Evolutionary conservation across 2,329 filamentous ascomycete species (phyloP), one percentile per base, ranked within the genome.

Genomic region (Alternaria novae-zelandiae): DNA sequence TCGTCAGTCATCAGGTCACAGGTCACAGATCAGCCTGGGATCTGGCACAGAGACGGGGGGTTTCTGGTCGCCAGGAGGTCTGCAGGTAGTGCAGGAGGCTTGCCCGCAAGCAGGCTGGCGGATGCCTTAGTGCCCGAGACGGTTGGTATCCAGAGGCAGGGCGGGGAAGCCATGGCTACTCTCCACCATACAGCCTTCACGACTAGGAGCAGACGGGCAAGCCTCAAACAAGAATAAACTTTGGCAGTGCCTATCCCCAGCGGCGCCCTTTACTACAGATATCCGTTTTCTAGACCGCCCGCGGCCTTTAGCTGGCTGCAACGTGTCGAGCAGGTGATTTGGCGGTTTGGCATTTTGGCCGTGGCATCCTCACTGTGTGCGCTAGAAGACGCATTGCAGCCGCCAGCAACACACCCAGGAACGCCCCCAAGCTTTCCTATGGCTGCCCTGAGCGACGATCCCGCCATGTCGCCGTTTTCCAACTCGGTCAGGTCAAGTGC

Each of bases 31-130:
- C 59, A 57, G 51, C 57, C 58, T 59, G 56, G 44, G 68, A 68
- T 66, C 65, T 66, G 59, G 61, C 63, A 62, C 57, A 53, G 50
- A 59, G 51, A 64, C 68, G 55, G 64, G 63, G 62, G 67, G 60
- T 67, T 59, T 69, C 64, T 70, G 65, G 63, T 66, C 64, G 66
- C 69, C 70, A 67, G 69, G 69, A 69, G 67, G 58, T 65, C 61
- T 68, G 65, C 67, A 63, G 51, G 47, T 61, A 44, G 57, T 57
- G 67, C 70, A 68, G 66, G 47, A 53, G 53, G 43, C 63, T 54
- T 63, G 56, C 21, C 61, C 54, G 15, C 21, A 63, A 60, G 54
- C 28, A 54, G 67, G 20, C 54, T 65, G 61, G 67, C 54, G 47
- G 59, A 11, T 26, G 23, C 45, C 30, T 57, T 72, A 72, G 70